Evolutionary conservation across 2,329 filamentous ascomycete genomes (phyloP), one percentile per base, ranked within the genome.

Genomic region (Aaosphaeria pasadenensis): DNA sequence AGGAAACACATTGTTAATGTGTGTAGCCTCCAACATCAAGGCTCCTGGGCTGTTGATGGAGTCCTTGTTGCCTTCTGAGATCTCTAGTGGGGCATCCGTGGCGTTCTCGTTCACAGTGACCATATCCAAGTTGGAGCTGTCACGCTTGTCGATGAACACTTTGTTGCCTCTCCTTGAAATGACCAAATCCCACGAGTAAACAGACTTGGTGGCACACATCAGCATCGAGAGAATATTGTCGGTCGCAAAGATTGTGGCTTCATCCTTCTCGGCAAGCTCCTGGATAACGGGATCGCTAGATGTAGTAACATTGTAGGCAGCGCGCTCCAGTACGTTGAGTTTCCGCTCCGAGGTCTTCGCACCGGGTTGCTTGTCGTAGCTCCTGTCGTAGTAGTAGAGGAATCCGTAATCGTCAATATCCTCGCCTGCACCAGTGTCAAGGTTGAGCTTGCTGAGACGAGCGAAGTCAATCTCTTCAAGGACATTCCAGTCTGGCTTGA

Each of bases 1-100:
- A 60, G 90, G 88, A 73, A 99, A 99, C 80, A 97, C 95, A 82
- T 97, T 94, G 84, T 99, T 99, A 83, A 99, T 99, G 79, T 96
- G 95, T 45, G 94, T 99, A 47, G 94, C 94, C 77, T 99, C 94
- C 73, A 96, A 87, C 66, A 95, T 92, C 49, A 99, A 85, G 46
- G 91, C 90, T 47, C 79, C 77, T n/a, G 94, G 94, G 67, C 91
- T 91, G 83, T 99, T 99, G 75, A 99, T 87, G 57, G 82, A 79
- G 70, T 99, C 94, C 77, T 96, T 95, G 78, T 89, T 91, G 63
- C 89, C 89, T 66, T 97, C 92, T 48, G 89, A 86, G 30, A 88
- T 84, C 71, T 99, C 94, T 45, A 97, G 82, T 35, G 94, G 94
- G 29, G 92, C 90, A 72, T 99, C 94, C 52, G 88, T 88, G 7